Evolutionary conservation across 495 filamentous ascomycete species (phyloP).

Genomic region (Tuber umbilicatum): DNA sequence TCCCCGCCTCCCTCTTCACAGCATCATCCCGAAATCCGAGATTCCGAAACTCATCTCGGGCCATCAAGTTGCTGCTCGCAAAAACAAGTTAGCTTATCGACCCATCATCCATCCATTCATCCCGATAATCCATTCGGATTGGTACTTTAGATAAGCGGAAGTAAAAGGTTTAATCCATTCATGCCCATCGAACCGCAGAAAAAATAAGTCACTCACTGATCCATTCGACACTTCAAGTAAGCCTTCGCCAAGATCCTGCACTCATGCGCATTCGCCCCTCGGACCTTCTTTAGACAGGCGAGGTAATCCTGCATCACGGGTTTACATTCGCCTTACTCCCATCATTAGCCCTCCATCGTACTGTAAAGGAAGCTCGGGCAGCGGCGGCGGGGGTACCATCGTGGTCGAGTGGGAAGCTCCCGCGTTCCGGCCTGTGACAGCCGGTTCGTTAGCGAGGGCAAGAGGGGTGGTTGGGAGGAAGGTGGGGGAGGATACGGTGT

Average conservation of each 20-base stretch:
- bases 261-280: constrained; percentile 75
- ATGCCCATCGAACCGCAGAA: constrained; percentile 9
- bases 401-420: constrained; percentile 93
- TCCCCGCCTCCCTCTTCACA: background rate
- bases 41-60: constrained; percentile 85
- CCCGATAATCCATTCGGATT: too few relatives aligned
- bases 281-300: constrained; percentile 69
- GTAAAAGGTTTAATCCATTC: too few relatives aligned
- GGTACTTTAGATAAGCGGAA: too few relatives aligned
- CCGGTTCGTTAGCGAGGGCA: background rate
- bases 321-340: constrained; percentile 81
- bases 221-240: constrained; percentile 90
- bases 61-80: constrained; percentile 76
- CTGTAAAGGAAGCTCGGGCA: background rate
- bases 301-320: constrained; percentile 76
- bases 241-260: constrained; percentile 79
- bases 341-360: background rate
- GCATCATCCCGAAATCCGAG: constrained; percentile 63
- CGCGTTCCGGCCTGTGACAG: constrained; percentile 69
- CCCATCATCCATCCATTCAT: constrained; percentile 4
- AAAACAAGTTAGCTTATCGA: constrained; percentile 8
- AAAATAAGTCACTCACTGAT: constrained; percentile 56
- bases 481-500: constrained; percentile 27
- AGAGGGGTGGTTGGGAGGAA: too few relatives aligned
- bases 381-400: constrained; percentile 54